Base-by-base conservation (phyloP, 805 yeast species). In the Teunomyces lycoperdinae region DNA sequence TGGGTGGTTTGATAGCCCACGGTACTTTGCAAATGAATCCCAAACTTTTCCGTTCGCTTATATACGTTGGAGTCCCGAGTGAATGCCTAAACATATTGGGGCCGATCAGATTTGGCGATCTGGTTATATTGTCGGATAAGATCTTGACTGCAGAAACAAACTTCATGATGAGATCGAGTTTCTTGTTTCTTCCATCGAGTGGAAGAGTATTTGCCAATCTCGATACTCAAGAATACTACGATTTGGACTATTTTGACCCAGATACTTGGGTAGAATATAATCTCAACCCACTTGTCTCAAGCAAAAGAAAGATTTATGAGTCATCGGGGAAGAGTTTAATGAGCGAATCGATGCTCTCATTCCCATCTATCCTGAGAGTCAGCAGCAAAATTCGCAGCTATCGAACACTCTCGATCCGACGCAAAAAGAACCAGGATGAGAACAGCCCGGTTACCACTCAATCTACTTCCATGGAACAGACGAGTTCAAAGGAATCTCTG, bases 1-100 rank as follows among this genome's bases (percentile, higher is more conserved):
- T 91, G 97, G 97, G 97, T 45, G 97, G 97, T 0, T 61, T 91
- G 30, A 77, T 91, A 5, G 82, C 96, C 0, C 96, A 89, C 60
- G 84, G 85, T 47, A 89, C 86, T 0, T 70, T 91, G 74, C 86
- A 85, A 46, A 69, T 70, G 44, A 77, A 81, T 49, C 90, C 96
- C 0, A 67, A 77, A 10, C 63, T 89, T 38, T 78, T 91, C 57
- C 73, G 91, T 50, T 92, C 94, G 1, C 55, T 91, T 0, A 65
- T 91, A 2, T 91, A 89, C 58, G 92, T 81, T 10, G 97, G 97
- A 1, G 77, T 83, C 0, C 97, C 97, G 2, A 73, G 84, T 17
- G 88, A 87, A 58, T 89, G 96, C 64, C 81, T 90, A 9, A 89
- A 89, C 60, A 87, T 89, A 41, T 64, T 91, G 46, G 97, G 97